phyloP scores from a whole-genome alignment of 805 yeast species.

The Lipomyces chichibuensis region DNA sequence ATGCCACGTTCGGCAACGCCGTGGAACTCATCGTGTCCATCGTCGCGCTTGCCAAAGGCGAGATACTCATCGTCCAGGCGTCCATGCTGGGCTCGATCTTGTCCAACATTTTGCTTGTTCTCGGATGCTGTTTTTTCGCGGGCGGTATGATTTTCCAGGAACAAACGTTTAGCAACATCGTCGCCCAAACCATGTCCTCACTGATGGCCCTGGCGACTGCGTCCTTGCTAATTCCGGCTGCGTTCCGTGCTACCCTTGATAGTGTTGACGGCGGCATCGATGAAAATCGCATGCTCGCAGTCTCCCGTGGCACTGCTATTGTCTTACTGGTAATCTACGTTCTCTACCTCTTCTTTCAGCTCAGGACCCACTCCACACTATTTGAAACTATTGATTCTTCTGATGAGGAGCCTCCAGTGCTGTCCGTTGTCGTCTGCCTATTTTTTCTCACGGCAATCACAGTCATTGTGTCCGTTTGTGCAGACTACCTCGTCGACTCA shows the following conservation, averaged over 20 bases:
- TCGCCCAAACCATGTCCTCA: constrained; percentile 97
- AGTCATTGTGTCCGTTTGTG: constrained; percentile 80
- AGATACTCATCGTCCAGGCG: constrained; percentile 93
- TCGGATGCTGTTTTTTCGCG: constrained; percentile 93
- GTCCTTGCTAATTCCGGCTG: constrained; percentile 91
- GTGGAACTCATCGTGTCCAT: constrained; percentile 94
- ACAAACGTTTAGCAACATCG: constrained; percentile 91
- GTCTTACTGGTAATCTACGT: constrained; percentile 76
- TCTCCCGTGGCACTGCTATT: constrained; percentile 85
- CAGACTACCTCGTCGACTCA: constrained; percentile 91
- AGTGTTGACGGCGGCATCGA: constrained; percentile 48
- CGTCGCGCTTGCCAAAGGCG: constrained; percentile 83
- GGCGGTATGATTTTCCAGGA: constrained; percentile 88
- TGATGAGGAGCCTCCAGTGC: constrained; percentile 42
- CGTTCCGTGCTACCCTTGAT: constrained; percentile 80
- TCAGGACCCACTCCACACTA: constrained; percentile 66
- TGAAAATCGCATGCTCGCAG: constrained; percentile 58
- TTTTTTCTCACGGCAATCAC: constrained; percentile 64
- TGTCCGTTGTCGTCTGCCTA: constrained; percentile 53
- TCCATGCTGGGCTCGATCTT: constrained; percentile 94
- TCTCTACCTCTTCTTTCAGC: constrained; percentile 81
- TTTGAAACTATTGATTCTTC: constrained; percentile 42
- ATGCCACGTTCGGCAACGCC: constrained; percentile 97
- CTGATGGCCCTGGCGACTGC: constrained; percentile 88
- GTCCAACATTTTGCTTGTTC: constrained; percentile 82